Conservation (phyloP, 202 grass and related monocot genomes). For the Schoenoplectus triqueter region DNA sequence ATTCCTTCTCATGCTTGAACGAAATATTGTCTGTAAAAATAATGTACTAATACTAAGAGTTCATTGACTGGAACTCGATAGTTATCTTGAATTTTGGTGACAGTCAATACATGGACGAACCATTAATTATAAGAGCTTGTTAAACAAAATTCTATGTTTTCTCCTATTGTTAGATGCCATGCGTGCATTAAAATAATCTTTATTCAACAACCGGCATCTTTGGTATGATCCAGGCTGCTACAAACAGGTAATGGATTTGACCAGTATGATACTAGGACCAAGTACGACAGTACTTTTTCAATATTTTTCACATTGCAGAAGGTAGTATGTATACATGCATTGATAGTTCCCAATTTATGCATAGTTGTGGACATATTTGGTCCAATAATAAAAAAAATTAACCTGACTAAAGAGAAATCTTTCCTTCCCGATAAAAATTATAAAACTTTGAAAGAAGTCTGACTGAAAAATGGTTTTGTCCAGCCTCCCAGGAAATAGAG, state of each 20-base stretch:
- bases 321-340: slow-evolving; percentile 45
- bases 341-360: slow-evolving; percentile 41
- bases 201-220: not conserved
- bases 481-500: not conserved
- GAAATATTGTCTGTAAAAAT: not conserved
- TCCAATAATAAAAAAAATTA: not conserved
- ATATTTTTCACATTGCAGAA: slow-evolving; percentile 54
- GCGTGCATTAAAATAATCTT: slow-evolving; percentile 3
- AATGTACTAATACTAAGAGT: not conserved
- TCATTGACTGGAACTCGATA: not conserved
- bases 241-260: not conserved
- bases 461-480: not conserved
- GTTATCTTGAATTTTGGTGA: not conserved
- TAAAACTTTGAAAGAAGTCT: not conserved
- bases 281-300: not conserved
- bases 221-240: not conserved
- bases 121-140: not conserved
- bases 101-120: not conserved
- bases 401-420: not conserved
- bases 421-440: not conserved
- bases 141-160: not conserved
- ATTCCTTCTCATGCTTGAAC: not conserved
- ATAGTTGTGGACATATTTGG: not conserved
- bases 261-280: not conserved
- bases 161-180: not conserved